Evolutionary conservation across 2,329 filamentous ascomycete genomes (phyloP), one percentile per base, ranked within the genome.

Genomic region (Colletotrichum eremochloae): DNA sequence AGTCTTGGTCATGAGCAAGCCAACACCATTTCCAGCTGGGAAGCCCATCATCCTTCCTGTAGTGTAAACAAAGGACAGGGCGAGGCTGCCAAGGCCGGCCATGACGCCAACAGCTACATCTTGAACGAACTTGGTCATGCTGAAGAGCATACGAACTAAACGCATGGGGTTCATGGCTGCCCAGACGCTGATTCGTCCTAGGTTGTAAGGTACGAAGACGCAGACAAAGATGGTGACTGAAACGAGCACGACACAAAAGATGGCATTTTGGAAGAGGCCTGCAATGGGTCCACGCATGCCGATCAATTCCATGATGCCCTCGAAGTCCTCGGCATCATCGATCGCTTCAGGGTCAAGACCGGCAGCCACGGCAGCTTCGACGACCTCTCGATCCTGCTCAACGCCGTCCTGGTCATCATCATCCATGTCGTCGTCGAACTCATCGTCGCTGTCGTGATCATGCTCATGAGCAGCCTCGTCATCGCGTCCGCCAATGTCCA

Each of bases 221-320:
- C 95, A 96, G 71, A 93, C 85, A 64, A 94, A 92, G 53, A 99
- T 91, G 18, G 95, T 97, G 63, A 96, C 89, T 1, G 94, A 93
- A 18, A 99, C 94, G 38, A 99, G 87, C 57, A 98, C 92, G 9
- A 93, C 92, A 79, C 96, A 97, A 81, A 99, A 99, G 20, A 98
- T 91, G 67, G 94, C 95, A 76, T 99, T 99, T 78, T 99, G 96
- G 76, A 98, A 91, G 7, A 99, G 88, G 3, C 94, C 95, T 18
- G 93, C 92, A 3, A 99, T 87, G 0, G 96, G 96, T 0, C 96
- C 96, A 78, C 97, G 94, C 93, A 99, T 97, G 48, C 96, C 96
- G 71, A 99, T 93, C 20, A 99, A 89, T 80, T 99, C 96, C 85
- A 99, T 91, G 64, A 99, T 94, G 0, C 96, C 96, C 80, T 99